Evolutionary conservation across 2,329 filamentous ascomycete genomes (phyloP).

Genomic region (Cordyceps pruinosa): DNA sequence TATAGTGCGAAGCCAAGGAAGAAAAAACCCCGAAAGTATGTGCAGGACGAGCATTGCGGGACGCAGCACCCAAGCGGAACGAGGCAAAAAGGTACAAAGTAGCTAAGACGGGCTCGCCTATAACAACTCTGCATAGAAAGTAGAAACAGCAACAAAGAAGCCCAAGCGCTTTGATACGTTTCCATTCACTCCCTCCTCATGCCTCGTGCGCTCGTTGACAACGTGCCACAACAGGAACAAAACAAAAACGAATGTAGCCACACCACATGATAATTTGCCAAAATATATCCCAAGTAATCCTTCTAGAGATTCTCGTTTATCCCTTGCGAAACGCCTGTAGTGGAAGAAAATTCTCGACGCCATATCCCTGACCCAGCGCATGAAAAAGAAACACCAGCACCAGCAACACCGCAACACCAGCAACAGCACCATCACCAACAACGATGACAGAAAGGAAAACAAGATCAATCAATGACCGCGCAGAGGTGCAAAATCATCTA

Average conservation of each 20-base stretch:
- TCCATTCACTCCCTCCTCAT: not conserved
- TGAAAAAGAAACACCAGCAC: not conserved
- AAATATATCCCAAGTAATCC: constrained; percentile 9
- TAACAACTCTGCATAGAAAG: constrained; percentile 8
- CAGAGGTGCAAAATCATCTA: constrained; percentile 11
- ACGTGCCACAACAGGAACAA: not conserved
- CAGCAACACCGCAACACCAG: no score
- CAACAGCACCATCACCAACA: no score
- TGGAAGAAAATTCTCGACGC: not conserved
- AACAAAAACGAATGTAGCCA: not conserved
- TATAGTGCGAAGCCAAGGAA: not conserved
- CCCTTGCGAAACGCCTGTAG: not conserved
- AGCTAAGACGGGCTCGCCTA: constrained; percentile 12
- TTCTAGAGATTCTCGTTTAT: constrained; percentile 11
- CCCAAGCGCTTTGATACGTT: constrained; percentile 8
- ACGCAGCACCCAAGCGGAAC: constrained; percentile 16
- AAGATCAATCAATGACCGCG: not conserved
- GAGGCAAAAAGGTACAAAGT: constrained; percentile 16
- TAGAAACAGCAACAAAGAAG: constrained; percentile 2
- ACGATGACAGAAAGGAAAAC: not conserved
- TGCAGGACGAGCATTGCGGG: constrained; percentile 1
- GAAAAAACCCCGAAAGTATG: constrained; percentile 8
- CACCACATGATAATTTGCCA: not conserved
- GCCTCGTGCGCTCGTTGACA: not conserved
- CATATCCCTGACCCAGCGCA: not conserved